These are phyloP conservation scores for Breviolum minutum DNA, from an alignment of 73 alveolate species.

Conservation along the genomic window DNA sequence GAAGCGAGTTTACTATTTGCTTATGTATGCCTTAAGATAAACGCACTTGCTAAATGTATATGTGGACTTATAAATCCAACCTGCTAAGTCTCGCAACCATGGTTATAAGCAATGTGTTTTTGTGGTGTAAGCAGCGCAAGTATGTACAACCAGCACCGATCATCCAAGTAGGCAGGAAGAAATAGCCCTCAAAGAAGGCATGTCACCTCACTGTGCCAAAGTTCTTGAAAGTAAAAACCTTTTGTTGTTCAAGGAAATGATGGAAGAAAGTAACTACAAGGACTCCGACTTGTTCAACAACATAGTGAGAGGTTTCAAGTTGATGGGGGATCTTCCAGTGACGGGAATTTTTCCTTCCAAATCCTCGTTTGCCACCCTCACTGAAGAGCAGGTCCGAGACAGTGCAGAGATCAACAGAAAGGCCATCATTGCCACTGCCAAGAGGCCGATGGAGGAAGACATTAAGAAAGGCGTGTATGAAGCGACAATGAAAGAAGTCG, in stretches of 20 bases:
- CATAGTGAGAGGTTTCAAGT: neutral
- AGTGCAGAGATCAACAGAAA: neutral
- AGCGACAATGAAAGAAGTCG: neutral
- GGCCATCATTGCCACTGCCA: neutral
- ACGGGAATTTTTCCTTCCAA: neutral
- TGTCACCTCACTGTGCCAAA: neutral
- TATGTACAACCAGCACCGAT: no score
- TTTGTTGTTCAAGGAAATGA: neutral
- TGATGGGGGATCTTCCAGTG: neutral
- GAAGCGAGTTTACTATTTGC: no score
- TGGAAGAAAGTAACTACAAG: neutral
- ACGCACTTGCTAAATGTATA: no score
- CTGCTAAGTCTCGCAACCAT: no score
- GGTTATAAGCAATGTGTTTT: no score
- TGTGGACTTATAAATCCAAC: no score
- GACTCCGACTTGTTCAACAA: neutral
- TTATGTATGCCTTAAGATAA: no score
- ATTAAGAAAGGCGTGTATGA: neutral
- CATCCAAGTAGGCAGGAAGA: no score
- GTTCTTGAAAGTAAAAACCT: neutral
- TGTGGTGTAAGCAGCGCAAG: no score
- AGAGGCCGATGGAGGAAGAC: neutral
- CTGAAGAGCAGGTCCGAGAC: neutral
- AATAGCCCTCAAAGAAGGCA: neutral
- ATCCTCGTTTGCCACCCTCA: neutral